A percentile compares a stretch with the other conserved stretches of the same genome.
Evolutionary conservation across 352 stramenopile species (phyloP).

Genomic region (Phytophthora fragariaefolia): DNA sequence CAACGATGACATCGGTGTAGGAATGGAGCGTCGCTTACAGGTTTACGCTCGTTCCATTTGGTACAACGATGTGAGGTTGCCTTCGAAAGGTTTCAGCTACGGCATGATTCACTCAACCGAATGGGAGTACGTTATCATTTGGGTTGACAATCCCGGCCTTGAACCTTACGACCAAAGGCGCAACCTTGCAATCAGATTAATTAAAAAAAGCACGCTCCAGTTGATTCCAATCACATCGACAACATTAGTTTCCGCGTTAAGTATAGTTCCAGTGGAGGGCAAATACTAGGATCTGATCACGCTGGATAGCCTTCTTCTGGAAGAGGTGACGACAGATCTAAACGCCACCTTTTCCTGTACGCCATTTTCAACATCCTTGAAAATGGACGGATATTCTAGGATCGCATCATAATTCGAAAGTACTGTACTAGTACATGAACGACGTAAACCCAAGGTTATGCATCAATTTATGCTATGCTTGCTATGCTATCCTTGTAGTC

Average conservation of each 20-base stretch:
- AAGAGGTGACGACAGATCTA: background rate
- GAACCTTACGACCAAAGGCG: background rate
- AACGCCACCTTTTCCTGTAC: background rate
- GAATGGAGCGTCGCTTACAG: background rate
- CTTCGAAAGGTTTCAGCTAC: background rate
- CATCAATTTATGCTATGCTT: no score
- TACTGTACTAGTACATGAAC: no score
- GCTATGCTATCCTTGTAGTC: no score
- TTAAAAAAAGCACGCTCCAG: background rate
- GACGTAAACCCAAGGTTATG: no score
- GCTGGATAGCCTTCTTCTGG: background rate
- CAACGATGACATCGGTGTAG: background rate
- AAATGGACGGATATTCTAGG: background rate
- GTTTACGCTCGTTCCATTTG: background rate
- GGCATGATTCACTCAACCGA: background rate
- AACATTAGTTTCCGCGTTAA: background rate
- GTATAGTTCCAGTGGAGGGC: background rate
- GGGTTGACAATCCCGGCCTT: background rate
- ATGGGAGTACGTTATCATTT: constrained; percentile 4
- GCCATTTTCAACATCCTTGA: background rate
- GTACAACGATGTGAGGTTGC: background rate
- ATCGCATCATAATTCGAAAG: no score
- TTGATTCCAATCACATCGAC: background rate
- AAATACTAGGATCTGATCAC: constrained; percentile 5
- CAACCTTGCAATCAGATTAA: background rate